Evolutionary conservation across 1,284 basidiomycete species (phyloP), one percentile per base, ranked within the genome.

Genomic region (Trichosporon inkin): DNA sequence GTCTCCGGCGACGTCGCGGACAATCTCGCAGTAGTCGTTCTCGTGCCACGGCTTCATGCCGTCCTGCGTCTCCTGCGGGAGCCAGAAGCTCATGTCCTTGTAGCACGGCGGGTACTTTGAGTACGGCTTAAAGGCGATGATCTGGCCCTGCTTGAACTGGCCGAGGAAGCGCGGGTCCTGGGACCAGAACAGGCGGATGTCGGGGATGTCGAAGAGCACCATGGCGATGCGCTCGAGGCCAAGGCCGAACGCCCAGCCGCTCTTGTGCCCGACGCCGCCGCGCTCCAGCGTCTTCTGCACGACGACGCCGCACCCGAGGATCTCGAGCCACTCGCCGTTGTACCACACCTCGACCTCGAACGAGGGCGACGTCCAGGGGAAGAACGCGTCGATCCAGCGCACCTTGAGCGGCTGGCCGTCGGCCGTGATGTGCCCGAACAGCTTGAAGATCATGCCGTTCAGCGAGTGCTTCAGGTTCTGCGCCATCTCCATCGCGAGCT

Each of bases 141-240:
- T 88, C 60, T 86, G 78, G n/a, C 86, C 88, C 36, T 83, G 79
- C 35, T 81, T 78, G 79, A 99, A 99, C 70, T 99, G 96, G 10
- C 84, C 83, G 34, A 89, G 79, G 83, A 99, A 99, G 10, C 95
- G 87, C 17, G 83, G 71, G 71, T 99, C 96, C 55, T 81, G 78
- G 2, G 93, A 94, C 96, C 96, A 99, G 83, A 99, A 99, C 13
- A 99, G 82, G n/a, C 96, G 89, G 71, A 99, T 99, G 75, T 99
- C 96, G 3, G 95, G 96, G 59, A 99, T 96, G 16, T 87, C 89
- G 79, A 89, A 99, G 56, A 99, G 84, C 63, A 99, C 88, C 96
- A 99, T 99, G 32, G 95, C 93, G 67, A 99, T 96, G 22, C 96
- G 86, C 75, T 99, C 96, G 47, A 99, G 83, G 6, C 96, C 96